Evolutionary conservation across 2,329 filamentous ascomycete species (phyloP).

Genomic region (Nemania sp.): DNA sequence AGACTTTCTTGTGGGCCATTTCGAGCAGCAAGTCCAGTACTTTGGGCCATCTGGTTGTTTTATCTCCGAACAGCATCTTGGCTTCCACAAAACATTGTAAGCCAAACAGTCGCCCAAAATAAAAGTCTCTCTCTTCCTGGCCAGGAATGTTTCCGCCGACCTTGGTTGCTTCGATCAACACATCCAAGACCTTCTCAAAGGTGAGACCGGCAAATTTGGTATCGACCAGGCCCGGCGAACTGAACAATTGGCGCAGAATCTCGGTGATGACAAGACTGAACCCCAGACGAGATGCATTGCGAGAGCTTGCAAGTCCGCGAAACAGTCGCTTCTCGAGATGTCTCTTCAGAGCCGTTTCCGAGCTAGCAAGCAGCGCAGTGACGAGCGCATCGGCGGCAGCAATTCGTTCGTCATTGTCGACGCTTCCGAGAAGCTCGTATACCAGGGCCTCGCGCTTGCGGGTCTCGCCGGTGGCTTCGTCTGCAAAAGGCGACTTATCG

Average conservation of each 20-base stretch:
- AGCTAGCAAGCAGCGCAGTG: conserved; percentile 55
- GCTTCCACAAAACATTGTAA: conserved; percentile 85
- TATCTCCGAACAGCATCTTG: conserved; percentile 65
- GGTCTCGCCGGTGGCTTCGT: conserved; percentile 55
- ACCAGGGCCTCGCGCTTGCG: conserved; percentile 61
- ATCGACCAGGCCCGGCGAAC: conserved; percentile 48
- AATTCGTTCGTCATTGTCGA: conserved; percentile 59
- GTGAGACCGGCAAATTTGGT: conserved; percentile 56
- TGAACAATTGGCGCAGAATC: conserved; percentile 71
- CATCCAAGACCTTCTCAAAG: conserved; percentile 58
- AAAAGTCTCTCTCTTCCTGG: conserved; percentile 83
- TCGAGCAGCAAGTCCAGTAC: conserved; percentile 75
- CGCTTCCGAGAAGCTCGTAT: conserved; percentile 65
- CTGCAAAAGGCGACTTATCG: conserved; percentile 54
- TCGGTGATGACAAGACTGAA: conserved; percentile 90
- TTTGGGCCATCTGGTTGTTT: conserved; percentile 63
- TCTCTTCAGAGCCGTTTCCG: conserved; percentile 58
- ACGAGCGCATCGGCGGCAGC: conserved; percentile 62
- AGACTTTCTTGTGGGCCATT: conserved; percentile 79
- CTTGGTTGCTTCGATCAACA: conserved; percentile 60
- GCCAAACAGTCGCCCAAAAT: conserved; percentile 85
- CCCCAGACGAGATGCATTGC: conserved; percentile 84
- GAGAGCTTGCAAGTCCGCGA: conserved; percentile 83
- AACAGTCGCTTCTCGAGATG: conserved; percentile 73
- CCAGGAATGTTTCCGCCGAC: conserved; percentile 56